These are phyloP conservation scores for Pestalotiopsis sp. DNA, from an alignment of 2,329 filamentous ascomycete species.

Conservation along the genomic window DNA sequence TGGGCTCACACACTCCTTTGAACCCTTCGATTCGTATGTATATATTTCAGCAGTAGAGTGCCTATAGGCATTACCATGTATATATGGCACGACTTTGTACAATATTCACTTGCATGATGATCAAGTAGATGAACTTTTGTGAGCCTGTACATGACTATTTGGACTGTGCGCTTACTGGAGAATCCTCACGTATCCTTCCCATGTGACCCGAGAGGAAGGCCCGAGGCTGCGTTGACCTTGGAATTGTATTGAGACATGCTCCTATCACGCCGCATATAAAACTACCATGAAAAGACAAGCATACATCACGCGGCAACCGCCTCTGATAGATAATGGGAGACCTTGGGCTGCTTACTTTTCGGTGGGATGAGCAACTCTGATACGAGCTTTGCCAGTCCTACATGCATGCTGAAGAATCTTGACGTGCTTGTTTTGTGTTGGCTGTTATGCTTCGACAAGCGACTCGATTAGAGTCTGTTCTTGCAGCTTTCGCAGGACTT, in stretches of 20 bases:
- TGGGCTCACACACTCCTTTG: background rate
- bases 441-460: background rate
- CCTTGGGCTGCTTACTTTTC: background rate
- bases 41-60: background rate
- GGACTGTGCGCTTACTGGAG: background rate
- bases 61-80: background rate
- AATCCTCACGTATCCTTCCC: background rate
- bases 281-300: no score
- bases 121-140: background rate
- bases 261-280: background rate
- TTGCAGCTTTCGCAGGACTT: background rate
- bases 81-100: background rate
- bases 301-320: no score
- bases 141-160: background rate
- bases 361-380: background rate
- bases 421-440: background rate
- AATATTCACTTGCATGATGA: background rate
- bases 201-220: background rate
- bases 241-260: background rate
- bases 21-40: conserved; percentile 5
- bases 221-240: background rate
- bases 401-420: background rate
- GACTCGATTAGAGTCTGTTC: background rate
- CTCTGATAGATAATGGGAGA: no score
- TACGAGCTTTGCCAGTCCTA: background rate